Base-by-base conservation (phyloP, 495 filamentous ascomycete species). In the Penicillium parvum region DNA sequence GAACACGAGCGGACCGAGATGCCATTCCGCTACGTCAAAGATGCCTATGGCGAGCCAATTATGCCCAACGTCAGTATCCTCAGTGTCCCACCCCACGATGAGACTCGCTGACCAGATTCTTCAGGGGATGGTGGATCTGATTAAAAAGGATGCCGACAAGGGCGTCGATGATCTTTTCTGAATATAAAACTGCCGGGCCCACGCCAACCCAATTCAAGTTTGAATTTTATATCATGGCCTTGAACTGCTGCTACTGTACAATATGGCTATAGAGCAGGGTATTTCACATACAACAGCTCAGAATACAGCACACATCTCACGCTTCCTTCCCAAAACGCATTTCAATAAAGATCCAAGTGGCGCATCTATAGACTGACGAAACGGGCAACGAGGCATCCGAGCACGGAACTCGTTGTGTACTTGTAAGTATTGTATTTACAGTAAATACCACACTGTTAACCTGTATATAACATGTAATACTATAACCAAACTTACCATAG, bases 11-110 rank as follows among this genome's bases (percentile, higher is more conserved):
- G 85, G 53, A 94, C 88, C 1, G 75, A 94, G 61, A 98, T 98
- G 92, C 92, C 92, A 0, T 98, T 97, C 65, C 86, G 91, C 38
- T 98, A 98, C 60, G 88, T 98, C 16, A 84, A 77, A 56, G 83
- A 73, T 33, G 64, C 74, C 5, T 71, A 88, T 43, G 89, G 85
- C 16, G 70, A 84, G 52, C 87, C 88, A 6, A 77, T 95, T 23
- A 96, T 98, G 90, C 92, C 92, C 21, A 72, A 84, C 68, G 91
- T 92, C 68, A 61, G 78, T 61, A 2, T 5, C 7, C 5, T 6
- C 22, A 5, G 14, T 35, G n/a, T n/a, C n/a, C 14, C 32, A 17
- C 28, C 28, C 28, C 16, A 30, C 12, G n/a, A 14, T 30, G 12
- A 15, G 28, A n/a, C n/a, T n/a, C 28, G 28, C 28, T 30, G 16